These are phyloP conservation scores for Carex myosuroides DNA, from an alignment of 176 grass and related monocot genomes.

Conservation along the genomic window DNA sequence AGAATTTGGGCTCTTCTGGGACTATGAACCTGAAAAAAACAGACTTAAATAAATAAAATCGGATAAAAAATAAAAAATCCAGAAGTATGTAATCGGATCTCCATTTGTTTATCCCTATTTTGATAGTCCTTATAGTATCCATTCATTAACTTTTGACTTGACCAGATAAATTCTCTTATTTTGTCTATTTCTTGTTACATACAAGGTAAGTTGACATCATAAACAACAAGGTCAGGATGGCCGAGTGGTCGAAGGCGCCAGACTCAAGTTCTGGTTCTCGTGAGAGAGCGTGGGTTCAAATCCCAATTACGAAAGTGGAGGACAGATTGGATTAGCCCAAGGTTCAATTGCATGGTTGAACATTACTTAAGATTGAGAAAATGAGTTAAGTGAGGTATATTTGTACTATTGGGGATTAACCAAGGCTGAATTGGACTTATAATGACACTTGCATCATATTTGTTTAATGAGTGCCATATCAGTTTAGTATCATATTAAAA, in stretches of 20 bases:
- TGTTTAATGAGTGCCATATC: background rate
- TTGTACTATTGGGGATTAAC: background rate
- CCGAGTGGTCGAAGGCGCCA: slow-evolving; percentile 99
- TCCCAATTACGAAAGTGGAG: slow-evolving; percentile 8
- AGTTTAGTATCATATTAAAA: background rate
- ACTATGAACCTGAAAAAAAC: too few species aligned
- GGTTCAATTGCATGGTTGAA: background rate
- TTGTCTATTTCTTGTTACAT: too few species aligned
- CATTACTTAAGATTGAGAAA: background rate
- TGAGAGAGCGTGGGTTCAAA: slow-evolving; percentile 70
- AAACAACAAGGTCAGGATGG: slow-evolving; percentile 58
- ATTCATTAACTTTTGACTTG: too few species aligned
- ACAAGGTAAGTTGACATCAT: rapidly evolving
- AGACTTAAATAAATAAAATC: too few species aligned
- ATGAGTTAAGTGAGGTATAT: background rate
- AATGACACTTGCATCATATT: background rate
- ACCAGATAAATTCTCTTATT: too few species aligned
- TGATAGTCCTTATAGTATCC: too few species aligned
- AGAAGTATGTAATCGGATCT: too few species aligned
- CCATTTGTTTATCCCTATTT: too few species aligned
- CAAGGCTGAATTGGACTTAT: background rate
- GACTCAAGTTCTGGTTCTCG: slow-evolving; percentile 99
- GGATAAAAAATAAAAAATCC: too few species aligned
- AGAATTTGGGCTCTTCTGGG: too few species aligned
- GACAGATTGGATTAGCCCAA: background rate